Evolutionary conservation across 2,329 filamentous ascomycete genomes (phyloP), one percentile per base, ranked within the genome.

Genomic region (Botrytis cinerea): DNA sequence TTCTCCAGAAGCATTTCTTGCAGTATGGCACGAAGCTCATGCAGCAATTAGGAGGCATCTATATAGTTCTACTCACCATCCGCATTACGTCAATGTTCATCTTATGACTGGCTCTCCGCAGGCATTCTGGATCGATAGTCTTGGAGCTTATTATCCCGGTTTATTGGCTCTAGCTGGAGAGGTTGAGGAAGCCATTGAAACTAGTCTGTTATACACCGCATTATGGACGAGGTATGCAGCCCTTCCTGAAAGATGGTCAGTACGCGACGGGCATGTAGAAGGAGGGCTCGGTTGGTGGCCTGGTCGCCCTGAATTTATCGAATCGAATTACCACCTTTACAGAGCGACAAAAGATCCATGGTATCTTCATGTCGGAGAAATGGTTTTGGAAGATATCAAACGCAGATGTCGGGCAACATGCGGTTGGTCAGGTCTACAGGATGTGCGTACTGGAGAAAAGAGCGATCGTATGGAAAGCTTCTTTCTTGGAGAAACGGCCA

Each of bases 381-480:
- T 99, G 96, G 91, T 94, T 0, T 85, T 98, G 72, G 89, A 90
- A 73, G 96, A 99, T 80, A 94, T 99, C 79, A 91, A 92, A 79
- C 87, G 93, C 67, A 89, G 95, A 71, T 99, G 96, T 83, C 94
- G 93, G 89, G 94, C 94, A 0, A 88, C 89, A 75, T 99, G 96
- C 79, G 96, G 96, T 59, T 98, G 95, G 94, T 93, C 95, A 22
- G 95, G 95, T 0, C 86, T 98, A 51, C 91, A 94, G 79, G 91
- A 95, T 81, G 93, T 95, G 14, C 85, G 91, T 48, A 93, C 89
- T 8, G 95, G 95, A 5, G 93, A 98, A 83, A 90, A 94, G 82
- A 93, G 89, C 78, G 95, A 99, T 81, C 92, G 96, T 48, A 98
- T 98, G 96, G 96, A 99, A 83, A 98, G 95, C 81, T 99, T 98